Evolutionary conservation across 306 rosid species (phyloP).

Genomic region (Medicago truncatula): MtrunA17r5.0-ANR NC_053045.1:4672501-4673000

Average conservation of each 20-base stretch:
- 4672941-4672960: conserved; percentile 79
- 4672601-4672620: too few relatives aligned
- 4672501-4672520: too few relatives aligned
- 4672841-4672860: conserved; percentile 64
- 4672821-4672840: conserved; percentile 80
- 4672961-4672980: conserved; percentile 60
- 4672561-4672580: too few relatives aligned
- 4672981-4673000: conserved; percentile 54
- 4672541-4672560: too few relatives aligned
- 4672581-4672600: too few relatives aligned
- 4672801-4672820: not conserved
- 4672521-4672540: too few relatives aligned
- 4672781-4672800: not conserved
- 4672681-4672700: not conserved
- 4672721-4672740: conserved; percentile 36
- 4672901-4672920: conserved; percentile 90
- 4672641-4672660: too few relatives aligned
- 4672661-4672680: not conserved
- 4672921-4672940: conserved; percentile 89
- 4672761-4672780: not conserved
- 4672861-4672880: conserved; percentile 58
- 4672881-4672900: conserved; percentile 57
- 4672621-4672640: too few relatives aligned
- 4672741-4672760: conserved; percentile 3
- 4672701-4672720: not conserved